A percentile compares a stretch with the other conserved stretches of the same genome.
Evolutionary conservation across 2,329 filamentous ascomycete genomes (phyloP).

Genomic region (Monosporascus sp.): DNA sequence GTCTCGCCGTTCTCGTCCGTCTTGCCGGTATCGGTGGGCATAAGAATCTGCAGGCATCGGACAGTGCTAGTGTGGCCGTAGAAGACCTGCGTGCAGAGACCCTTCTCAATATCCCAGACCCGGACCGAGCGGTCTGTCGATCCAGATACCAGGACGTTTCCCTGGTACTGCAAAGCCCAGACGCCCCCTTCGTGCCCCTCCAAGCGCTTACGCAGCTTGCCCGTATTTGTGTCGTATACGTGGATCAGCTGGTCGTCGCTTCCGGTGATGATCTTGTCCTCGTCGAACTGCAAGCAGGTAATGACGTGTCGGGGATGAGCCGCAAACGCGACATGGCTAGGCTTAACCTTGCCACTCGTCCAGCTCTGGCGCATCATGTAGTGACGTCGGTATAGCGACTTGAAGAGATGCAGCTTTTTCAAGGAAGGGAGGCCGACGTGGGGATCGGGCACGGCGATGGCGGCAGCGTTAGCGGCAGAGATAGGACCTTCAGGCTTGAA

Average conservation of each 20-base stretch:
- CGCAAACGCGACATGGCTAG: constrained; percentile 90
- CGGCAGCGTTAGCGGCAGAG: constrained; percentile 81
- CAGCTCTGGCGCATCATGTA: constrained; percentile 86
- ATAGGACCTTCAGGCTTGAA: constrained; percentile 74
- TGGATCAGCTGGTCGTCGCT: constrained; percentile 98
- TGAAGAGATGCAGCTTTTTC: constrained; percentile 85
- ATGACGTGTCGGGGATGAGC: constrained; percentile 95
- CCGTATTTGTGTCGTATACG: constrained; percentile 95
- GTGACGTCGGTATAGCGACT: constrained; percentile 91
- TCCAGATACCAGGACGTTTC: constrained; percentile 89
- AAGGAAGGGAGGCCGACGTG: constrained; percentile 73
- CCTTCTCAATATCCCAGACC: constrained; percentile 97
- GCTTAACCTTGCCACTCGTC: constrained; percentile 81
- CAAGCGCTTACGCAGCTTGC: constrained; percentile 74
- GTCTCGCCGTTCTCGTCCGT: constrained; percentile 62
- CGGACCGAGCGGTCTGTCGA: constrained; percentile 96
- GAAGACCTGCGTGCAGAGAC: constrained; percentile 89
- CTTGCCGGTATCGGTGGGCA: constrained; percentile 74
- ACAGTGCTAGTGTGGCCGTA: constrained; percentile 98
- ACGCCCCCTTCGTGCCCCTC: constrained; percentile 95
- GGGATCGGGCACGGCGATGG: constrained; percentile 74
- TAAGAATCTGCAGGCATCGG: constrained; percentile 87
- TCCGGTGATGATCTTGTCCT: constrained; percentile 95
- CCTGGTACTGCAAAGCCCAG: constrained; percentile 95
- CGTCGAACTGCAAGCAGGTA: constrained; percentile 94